These are phyloP conservation scores for Suhomyces atakaporum DNA, from an alignment of 1,139 yeast species.

Conservation along the genomic window DNA sequence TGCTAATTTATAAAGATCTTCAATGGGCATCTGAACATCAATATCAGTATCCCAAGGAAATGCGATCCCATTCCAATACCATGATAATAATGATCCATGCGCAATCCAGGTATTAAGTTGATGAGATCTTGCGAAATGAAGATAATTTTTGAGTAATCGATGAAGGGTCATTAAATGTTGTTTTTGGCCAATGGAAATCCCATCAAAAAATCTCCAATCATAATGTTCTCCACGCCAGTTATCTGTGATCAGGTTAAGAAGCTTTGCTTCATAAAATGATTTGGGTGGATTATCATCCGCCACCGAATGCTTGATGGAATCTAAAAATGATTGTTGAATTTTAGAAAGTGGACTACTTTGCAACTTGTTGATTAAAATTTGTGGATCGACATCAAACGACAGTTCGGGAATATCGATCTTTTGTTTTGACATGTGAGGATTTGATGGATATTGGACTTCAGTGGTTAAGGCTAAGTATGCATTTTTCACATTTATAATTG, in stretches of 20 bases:
- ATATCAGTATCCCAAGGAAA: constrained; percentile 31
- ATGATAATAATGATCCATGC: constrained; percentile 35
- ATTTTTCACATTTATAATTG: constrained; percentile 18
- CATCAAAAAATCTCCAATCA: constrained; percentile 45
- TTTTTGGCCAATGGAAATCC: constrained; percentile 28
- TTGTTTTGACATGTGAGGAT: constrained; percentile 6
- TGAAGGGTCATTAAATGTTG: constrained; percentile 31
- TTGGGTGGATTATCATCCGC: constrained; percentile 26
- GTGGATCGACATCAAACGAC: constrained; percentile 20
- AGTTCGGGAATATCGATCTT: constrained; percentile 17
- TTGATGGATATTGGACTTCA: constrained; percentile 10
- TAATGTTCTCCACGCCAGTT: constrained; percentile 44
- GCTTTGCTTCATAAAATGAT: constrained; percentile 34
- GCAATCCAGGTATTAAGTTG: constrained; percentile 44
- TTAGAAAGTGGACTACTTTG: constrained; percentile 5
- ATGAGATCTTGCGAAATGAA: constrained; percentile 31
- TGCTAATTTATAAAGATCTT: constrained; percentile 23
- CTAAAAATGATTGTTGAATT: constrained; percentile 22
- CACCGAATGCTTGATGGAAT: constrained; percentile 14
- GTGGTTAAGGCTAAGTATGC: constrained; percentile 17
- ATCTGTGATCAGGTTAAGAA: constrained; percentile 22
- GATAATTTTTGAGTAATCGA: constrained; percentile 32
- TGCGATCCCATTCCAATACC: constrained; percentile 30
- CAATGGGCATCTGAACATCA: constrained; percentile 29
- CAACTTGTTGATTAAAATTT: constrained; percentile 11